Evolutionary conservation across 2,329 filamentous ascomycete genomes (phyloP), one percentile per base, ranked within the genome.

Genomic region (Fusarium pseudocircinatum): DNA sequence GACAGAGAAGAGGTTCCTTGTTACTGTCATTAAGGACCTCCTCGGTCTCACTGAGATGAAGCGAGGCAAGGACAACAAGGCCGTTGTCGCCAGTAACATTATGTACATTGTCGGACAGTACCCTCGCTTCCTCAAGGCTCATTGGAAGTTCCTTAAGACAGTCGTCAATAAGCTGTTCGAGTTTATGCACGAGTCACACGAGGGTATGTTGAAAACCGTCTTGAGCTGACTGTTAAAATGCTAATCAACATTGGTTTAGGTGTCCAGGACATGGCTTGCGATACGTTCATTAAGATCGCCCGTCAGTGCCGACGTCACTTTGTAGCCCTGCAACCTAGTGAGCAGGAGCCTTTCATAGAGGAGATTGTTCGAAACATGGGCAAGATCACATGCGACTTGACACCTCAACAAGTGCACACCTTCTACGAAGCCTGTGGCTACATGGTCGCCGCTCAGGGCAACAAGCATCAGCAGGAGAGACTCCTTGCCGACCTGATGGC

Each of bases 91-190:
- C 72, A 97, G 94, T 85, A 99, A 99, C 85, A 99, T 99, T 80
- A 99, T 99, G 96, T 99, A 99, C 82, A 99, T 99, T 84, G 96
- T 99, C 70, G 96, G 96, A 67, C 96, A 99, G 81, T 99, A 99
- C 81, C 96, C 96, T 42, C 94, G 96, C 26, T 99, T 99, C 85
- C 86, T 99, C 78, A 99, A 99, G 86, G 96, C 96, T 4, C 96
- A 99, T 83, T 99, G 96, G 96, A 99, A 99, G 83, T 99, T 99
- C 85, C 87, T 99, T 63, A 99, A 99, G 90, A 99, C 96, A 6
- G 96, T 99, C 24, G 96, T 99, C 79, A 99, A 99, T 85, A 99
- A 99, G 86, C 89, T 99, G 10, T 99, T 99, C 79, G 96, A 99
- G 85, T 99, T 99, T 81, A 99, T 99, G 96, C 96, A 99, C 82